Conservation (phyloP, 805 yeast genomes). For the Wickerhamomyces tratensis region DNA sequence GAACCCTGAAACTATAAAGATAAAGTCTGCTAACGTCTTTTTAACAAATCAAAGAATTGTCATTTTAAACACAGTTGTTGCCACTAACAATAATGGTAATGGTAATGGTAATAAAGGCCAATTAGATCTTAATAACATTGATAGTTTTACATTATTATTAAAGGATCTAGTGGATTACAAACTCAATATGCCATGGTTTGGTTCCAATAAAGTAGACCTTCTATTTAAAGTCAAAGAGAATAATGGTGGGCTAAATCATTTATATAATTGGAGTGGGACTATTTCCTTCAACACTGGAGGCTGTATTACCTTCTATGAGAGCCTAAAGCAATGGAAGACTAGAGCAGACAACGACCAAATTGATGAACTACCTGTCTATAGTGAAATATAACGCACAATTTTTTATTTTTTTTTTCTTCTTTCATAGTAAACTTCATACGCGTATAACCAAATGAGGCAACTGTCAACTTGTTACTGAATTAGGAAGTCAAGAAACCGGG, state of each 20-base stretch:
- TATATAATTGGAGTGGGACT: conserved; percentile 27
- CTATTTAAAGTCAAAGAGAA: conserved; percentile 25
- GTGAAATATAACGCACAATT: neutral
- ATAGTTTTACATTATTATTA: conserved; percentile 31
- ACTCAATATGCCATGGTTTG: conserved; percentile 43
- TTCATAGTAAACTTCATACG: too few species aligned
- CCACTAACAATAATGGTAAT: conserved; percentile 7
- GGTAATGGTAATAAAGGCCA: conserved; percentile 30
- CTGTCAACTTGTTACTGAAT: neutral
- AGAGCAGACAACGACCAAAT: conserved; percentile 27
- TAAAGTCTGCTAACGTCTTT: conserved; percentile 26
- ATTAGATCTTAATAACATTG: conserved; percentile 1
- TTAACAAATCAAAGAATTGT: conserved; percentile 33
- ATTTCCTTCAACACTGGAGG: conserved; percentile 40
- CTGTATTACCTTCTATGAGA: conserved; percentile 28
- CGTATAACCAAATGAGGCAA: too few species aligned
- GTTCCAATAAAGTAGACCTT: conserved; percentile 39
- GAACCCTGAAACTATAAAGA: conserved; percentile 12
- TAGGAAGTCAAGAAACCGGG: conserved; percentile 2
- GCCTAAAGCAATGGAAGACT: conserved; percentile 23
- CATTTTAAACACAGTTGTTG: conserved; percentile 14
- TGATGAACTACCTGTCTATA: conserved; percentile 31
- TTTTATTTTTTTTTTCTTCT: too few species aligned
- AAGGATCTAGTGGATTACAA: conserved; percentile 21
- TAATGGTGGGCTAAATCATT: conserved; percentile 24